Evolutionary conservation across 495 filamentous ascomycete genomes (phyloP).

Genomic region (Podospora fimiseda): DNA sequence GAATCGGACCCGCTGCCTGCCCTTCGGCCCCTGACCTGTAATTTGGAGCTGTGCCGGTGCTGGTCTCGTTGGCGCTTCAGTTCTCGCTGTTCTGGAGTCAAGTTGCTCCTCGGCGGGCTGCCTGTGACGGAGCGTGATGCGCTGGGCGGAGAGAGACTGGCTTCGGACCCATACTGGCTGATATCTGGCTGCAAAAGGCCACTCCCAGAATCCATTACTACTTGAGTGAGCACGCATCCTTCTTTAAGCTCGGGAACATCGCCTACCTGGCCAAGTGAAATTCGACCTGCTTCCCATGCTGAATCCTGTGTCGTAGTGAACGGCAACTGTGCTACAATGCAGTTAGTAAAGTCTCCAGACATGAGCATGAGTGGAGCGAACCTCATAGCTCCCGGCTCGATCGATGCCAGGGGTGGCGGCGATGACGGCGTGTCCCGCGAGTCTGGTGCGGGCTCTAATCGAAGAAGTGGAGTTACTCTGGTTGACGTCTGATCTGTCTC

Average conservation of each 20-base stretch:
- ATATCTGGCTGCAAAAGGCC: conserved; percentile 37
- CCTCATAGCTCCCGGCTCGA: conserved; percentile 37
- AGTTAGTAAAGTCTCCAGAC: conserved; percentile 7
- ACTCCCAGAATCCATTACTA: conserved; percentile 29
- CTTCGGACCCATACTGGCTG: conserved; percentile 33
- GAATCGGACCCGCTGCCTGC: conserved; percentile 37
- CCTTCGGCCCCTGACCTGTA: conserved; percentile 32
- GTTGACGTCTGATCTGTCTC: conserved; percentile 19
- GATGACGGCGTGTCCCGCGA: conserved; percentile 19
- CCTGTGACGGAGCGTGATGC: conserved; percentile 40
- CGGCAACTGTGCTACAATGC: conserved; percentile 36
- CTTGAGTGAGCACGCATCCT: conserved; percentile 11
- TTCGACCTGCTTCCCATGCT: conserved; percentile 40
- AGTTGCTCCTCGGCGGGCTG: conserved; percentile 38
- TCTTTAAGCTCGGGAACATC: not conserved
- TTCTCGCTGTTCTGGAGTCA: conserved; percentile 44
- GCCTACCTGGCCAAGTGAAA: conserved; percentile 39
- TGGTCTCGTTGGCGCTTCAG: conserved; percentile 45
- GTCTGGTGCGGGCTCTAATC: conserved; percentile 31
- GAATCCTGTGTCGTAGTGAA: conserved; percentile 40
- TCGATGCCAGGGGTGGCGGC: conserved; percentile 22
- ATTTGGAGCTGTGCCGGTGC: conserved; percentile 37
- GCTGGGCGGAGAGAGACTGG: conserved; percentile 39
- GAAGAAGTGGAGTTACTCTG: conserved; percentile 30
- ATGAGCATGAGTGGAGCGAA: conserved; percentile 11